Evolutionary conservation across 2,329 filamentous ascomycete species (phyloP).

Genomic region (Trichophyton equinum): DNA sequence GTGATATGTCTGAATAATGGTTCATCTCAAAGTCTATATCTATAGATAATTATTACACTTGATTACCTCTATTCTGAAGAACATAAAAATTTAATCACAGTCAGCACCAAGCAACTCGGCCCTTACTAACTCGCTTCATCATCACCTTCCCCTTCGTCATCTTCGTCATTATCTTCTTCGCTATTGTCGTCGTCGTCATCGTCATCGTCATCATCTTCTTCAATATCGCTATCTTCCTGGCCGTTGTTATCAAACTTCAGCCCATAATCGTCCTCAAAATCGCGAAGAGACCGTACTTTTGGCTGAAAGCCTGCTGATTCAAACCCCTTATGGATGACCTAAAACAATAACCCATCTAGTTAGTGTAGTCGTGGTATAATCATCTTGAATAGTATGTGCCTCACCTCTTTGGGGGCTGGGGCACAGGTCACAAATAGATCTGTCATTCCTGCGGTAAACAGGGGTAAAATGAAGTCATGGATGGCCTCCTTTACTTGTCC

Average conservation of each 20-base stretch:
- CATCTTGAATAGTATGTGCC: constrained; percentile 17
- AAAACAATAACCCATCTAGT: constrained; percentile 7
- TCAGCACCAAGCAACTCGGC: no score
- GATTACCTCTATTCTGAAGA: no score
- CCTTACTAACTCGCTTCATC: no score
- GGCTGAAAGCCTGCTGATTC: constrained; percentile 65
- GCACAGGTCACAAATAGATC: constrained; percentile 85
- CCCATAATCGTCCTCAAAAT: constrained; percentile 86
- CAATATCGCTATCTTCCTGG: constrained; percentile 48
- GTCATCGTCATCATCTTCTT: constrained; percentile 29
- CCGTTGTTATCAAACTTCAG: constrained; percentile 51
- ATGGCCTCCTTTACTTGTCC: constrained; percentile 67
- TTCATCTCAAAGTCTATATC: no score
- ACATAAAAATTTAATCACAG: no score
- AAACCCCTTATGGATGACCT: constrained; percentile 68
- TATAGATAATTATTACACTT: no score
- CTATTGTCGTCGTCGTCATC: constrained; percentile 24
- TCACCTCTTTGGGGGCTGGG: constrained; percentile 69
- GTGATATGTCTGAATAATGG: no score
- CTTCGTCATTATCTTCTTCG: constrained; percentile 19
- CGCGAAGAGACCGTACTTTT: constrained; percentile 57
- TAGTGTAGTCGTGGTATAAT: neutral
- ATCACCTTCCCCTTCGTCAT: neutral
- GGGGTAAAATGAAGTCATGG: constrained; percentile 59
- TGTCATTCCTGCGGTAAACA: constrained; percentile 67